These are phyloP conservation scores for Aspergillus sp. DNA, from an alignment of 2,329 filamentous ascomycete species.

Conservation along the genomic window DNA sequence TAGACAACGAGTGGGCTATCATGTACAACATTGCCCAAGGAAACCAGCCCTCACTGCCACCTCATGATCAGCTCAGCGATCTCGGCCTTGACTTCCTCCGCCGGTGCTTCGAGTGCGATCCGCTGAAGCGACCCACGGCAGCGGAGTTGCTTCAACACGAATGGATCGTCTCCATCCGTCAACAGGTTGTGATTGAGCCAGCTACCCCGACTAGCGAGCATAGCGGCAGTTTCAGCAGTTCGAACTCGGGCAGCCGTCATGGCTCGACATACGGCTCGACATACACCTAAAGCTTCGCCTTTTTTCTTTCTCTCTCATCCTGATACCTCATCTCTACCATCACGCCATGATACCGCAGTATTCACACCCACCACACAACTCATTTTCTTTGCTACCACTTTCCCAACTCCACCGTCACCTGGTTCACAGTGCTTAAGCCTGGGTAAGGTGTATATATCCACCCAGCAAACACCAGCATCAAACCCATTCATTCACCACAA, in stretches of 20 bases:
- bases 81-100: conserved; percentile 84
- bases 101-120: conserved; percentile 83
- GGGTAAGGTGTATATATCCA: too few species aligned
- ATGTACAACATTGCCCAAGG: conserved; percentile 99
- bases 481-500: background rate
- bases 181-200: conserved; percentile 48
- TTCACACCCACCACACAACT: background rate
- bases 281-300: conserved; percentile 18
- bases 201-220: conserved; percentile 38
- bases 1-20: conserved; percentile 99
- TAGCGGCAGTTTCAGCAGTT: conserved; percentile 39
- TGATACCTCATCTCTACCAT: background rate
- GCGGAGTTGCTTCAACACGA: conserved; percentile 91
- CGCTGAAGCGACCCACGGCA: conserved; percentile 73
- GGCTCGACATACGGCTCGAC: conserved; percentile 30
- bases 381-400: background rate
- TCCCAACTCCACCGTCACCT: background rate
- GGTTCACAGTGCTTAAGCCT: background rate
- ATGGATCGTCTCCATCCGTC: conserved; percentile 65
- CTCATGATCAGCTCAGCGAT: conserved; percentile 77
- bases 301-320: background rate
- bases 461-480: background rate
- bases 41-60: conserved; percentile 83
- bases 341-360: background rate
- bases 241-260: conserved; percentile 29